Conservation (phyloP, 306 rosid species). For the Quillaja saponaria region DNA sequence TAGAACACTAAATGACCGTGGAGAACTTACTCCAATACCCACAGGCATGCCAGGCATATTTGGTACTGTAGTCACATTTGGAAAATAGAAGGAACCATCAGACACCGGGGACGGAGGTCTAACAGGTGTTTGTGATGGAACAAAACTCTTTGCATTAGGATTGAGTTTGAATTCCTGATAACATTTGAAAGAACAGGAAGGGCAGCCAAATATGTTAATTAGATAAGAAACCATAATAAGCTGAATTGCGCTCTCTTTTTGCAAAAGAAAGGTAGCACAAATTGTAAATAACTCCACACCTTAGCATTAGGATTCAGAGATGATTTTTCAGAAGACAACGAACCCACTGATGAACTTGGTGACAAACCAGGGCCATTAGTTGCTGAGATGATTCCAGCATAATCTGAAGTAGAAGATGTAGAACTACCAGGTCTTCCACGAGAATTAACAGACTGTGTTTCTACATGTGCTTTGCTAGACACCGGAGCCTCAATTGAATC, state of each 20-base stretch:
- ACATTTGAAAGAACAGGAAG: conserved; percentile 12
- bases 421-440: conserved; percentile 65
- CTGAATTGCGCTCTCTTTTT: no score
- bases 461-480: conserved; percentile 49
- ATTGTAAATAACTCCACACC: conserved; percentile 44
- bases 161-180: conserved; percentile 87
- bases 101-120: conserved; percentile 85
- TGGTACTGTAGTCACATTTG: conserved; percentile 56
- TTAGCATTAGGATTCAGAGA: conserved; percentile 84
- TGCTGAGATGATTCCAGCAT: conserved; percentile 43
- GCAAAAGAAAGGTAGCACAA: not conserved
- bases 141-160: conserved; percentile 90
- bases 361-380: conserved; percentile 67
- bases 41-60: conserved; percentile 77
- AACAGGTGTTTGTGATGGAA: conserved; percentile 69
- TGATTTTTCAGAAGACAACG: conserved; percentile 77
- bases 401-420: conserved; percentile 58
- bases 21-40: conserved; percentile 80
- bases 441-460: conserved; percentile 45
- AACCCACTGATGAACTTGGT: conserved; percentile 86
- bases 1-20: not conserved
- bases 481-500: conserved; percentile 43
- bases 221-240: conserved; percentile 14
- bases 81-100: conserved; percentile 81
- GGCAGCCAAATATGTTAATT: conserved; percentile 17